phyloP scores from a whole-genome alignment of 2,329 filamentous ascomycete species.

The Phialophora chinensis region DNA sequence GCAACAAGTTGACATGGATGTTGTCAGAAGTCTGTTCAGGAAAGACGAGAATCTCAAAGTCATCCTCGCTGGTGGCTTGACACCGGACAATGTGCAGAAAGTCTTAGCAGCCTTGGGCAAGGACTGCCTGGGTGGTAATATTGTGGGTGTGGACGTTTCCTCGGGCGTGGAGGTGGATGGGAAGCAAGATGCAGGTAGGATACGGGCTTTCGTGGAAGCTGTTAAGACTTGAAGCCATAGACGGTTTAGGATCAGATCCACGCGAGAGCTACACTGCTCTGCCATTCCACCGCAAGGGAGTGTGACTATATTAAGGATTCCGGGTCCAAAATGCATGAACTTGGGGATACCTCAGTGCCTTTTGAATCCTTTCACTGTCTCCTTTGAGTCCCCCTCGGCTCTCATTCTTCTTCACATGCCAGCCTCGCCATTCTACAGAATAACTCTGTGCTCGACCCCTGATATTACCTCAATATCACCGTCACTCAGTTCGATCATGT shows the following conservation, averaged over 20 bases:
- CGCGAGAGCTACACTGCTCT: neutral
- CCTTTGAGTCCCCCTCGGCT: constrained; percentile 49
- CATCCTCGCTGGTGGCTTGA: constrained; percentile 83
- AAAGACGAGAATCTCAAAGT: constrained; percentile 74
- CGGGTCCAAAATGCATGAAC: neutral
- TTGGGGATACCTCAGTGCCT: neutral
- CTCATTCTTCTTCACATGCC: neutral
- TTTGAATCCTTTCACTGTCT: neutral
- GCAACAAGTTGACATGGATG: constrained; percentile 72
- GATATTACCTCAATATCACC: neutral
- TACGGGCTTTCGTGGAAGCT: constrained; percentile 76
- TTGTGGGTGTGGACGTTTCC: constrained; percentile 89
- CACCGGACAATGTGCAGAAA: constrained; percentile 75
- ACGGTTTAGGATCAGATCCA: neutral
- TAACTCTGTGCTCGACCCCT: neutral
- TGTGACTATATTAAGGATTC: neutral
- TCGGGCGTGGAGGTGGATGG: constrained; percentile 89
- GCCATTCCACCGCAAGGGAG: neutral
- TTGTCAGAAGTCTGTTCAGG: constrained; percentile 70
- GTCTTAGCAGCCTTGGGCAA: constrained; percentile 69
- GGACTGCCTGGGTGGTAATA: constrained; percentile 57
- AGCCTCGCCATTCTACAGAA: neutral
- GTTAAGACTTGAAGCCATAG: constrained; percentile 60
- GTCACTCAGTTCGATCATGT: neutral
- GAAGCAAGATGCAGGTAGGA: constrained; percentile 79